phyloP scores from a whole-genome alignment of 148 eudicot species.

The Polygonum maritimum region DNA sequence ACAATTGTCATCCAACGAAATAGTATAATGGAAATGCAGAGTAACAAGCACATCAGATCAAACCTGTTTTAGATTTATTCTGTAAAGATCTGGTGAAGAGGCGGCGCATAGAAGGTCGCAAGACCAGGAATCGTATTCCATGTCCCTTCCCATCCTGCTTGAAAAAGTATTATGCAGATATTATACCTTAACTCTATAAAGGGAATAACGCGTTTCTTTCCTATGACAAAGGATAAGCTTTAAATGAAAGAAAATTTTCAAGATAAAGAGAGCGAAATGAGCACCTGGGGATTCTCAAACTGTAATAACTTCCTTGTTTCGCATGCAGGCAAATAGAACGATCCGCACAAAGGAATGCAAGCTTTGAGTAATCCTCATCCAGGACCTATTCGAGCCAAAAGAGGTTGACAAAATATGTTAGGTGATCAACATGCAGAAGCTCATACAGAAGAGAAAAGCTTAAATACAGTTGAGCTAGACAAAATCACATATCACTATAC shows the following conservation, averaged over 20 bases:
- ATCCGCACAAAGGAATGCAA: constrained; percentile 91
- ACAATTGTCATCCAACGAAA: neutral
- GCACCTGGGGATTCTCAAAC: constrained; percentile 82
- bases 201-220: neutral
- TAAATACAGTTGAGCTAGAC: neutral
- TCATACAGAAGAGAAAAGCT: neutral
- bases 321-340: constrained; percentile 83
- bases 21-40: neutral
- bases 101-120: constrained; percentile 97
- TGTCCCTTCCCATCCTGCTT: constrained; percentile 91
- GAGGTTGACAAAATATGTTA: neutral
- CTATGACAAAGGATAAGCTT: neutral
- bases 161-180: neutral
- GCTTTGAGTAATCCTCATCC: constrained; percentile 85
- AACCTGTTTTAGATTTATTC: constrained; percentile 92
- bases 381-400: constrained; percentile 40
- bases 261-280: neutral
- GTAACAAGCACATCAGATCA: neutral
- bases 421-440: neutral
- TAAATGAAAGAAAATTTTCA: neutral
- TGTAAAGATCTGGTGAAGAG: constrained; percentile 90
- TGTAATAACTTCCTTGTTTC: constrained; percentile 85
- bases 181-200: neutral
- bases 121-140: constrained; percentile 76
- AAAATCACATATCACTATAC: neutral